Base-by-base conservation (phyloP, 169 alveolate species). In the Pseudocohnilembus persalinus region DNA sequence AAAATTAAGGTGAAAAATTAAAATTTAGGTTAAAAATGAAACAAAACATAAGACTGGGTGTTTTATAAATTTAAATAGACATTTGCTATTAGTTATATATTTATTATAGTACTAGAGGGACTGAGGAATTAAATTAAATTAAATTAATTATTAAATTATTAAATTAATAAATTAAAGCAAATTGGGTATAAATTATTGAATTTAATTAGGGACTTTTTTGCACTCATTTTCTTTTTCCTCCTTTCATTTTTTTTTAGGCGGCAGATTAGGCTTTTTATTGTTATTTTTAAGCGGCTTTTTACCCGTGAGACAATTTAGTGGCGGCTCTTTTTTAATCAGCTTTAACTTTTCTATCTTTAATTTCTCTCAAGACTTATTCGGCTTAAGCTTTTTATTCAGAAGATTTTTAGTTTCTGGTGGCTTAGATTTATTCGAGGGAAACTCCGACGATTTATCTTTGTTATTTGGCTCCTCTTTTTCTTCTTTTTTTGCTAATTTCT, bases 371-470 rank as follows among this genome's bases (percentile, higher is more conserved):
- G 68, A 93, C 94, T 73, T 87, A 82, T 82, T 94, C 95, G 85
- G 94, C 92, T 74, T 83, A 83, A 74, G 91, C 88, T 83, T 85
- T 88, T 81, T 87, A 87, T 79, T 93, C 95, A 35, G 83, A 72
- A 35, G 83, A 81, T 35, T 86, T 85, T 49, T 72, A 77, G 74
- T 93, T 93, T 88, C 94, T 94, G 81, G 93, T 94, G 83, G 94
- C 93, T 88, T 96, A 95, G 88, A 98, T 94, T 91, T 98, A 99
- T 72, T 98, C 99, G 49, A 98, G 91, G 73, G 99, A 95, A 81
- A 98, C 94, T 72, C 99, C 99, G 72, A 96, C 99, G 82, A 98
- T 97, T n/a, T 99, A 99, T 93, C 98, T 98, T 88, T 96, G 98
- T 83, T 95, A 93, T 87, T 96, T 96, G 29, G 95, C 97, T 29